phyloP scores from a whole-genome alignment of 768 basidiomycete species.

The Clavulina sp. region DNA sequence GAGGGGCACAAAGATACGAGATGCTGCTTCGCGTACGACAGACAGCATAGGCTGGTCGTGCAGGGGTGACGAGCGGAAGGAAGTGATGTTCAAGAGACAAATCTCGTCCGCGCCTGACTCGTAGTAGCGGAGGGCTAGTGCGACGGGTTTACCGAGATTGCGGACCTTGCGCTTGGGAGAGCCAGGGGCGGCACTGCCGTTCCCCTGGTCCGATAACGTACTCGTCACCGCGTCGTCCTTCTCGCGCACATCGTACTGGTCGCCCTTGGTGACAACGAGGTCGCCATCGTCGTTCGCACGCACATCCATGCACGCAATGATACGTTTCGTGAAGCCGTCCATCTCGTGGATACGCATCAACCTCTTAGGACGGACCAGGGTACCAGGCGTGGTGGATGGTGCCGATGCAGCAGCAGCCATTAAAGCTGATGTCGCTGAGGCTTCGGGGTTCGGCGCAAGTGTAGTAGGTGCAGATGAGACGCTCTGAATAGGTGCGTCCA shows the following conservation, averaged over 20 bases:
- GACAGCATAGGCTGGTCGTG: constrained; percentile 97
- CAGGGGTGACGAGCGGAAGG: constrained; percentile 91
- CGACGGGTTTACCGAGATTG: constrained; percentile 94
- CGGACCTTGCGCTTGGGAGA: constrained; percentile 39
- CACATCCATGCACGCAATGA: constrained; percentile 95
- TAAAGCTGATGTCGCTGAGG: too few species aligned
- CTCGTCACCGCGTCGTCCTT: constrained; percentile 23
- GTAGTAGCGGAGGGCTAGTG: constrained; percentile 77
- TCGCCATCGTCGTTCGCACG: constrained; percentile 91
- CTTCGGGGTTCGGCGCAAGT: neutral
- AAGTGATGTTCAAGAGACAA: constrained; percentile 97
- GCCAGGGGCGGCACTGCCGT: constrained; percentile 9
- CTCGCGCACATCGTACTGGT: constrained; percentile 97
- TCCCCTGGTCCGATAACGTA: too few species aligned
- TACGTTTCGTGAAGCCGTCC: constrained; percentile 76
- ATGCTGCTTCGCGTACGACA: constrained; percentile 77
- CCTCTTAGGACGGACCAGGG: constrained; percentile 10
- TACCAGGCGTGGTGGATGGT: neutral
- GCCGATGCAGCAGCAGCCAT: neutral
- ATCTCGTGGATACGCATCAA: neutral
- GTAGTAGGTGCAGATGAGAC: neutral
- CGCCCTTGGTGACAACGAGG: constrained; percentile 96
- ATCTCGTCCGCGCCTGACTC: constrained; percentile 84
- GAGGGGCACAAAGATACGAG: constrained; percentile 87
- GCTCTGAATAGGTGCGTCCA: constrained; percentile 23